Base-by-base conservation (phyloP, 2,329 filamentous ascomycete species). In the Emmonsia crescens region DNA sequence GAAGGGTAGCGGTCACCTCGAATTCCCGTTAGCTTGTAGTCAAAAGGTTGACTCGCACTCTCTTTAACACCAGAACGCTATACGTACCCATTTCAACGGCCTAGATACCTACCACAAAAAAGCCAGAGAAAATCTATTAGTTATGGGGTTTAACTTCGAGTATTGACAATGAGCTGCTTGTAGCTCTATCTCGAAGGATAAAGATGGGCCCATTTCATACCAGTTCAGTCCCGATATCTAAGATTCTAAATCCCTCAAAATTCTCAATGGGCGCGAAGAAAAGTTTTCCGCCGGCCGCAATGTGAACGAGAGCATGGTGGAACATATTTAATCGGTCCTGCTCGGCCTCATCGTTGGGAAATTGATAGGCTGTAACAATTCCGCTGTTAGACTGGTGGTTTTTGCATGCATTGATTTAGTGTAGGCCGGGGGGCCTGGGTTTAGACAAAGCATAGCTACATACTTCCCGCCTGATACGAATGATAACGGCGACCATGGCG, bases 331-430 rank as follows among this genome's bases (percentile, higher is more conserved):
- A 66, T 0, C 74, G 70, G 36, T 73, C 70, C 51, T 76, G 72
- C 59, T 76, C 73, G 1, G 63, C 62, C 48, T 77, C 73, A 33
- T 77, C 75, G 29, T 77, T 76, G 19, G 74, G 74, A n/a, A 73
- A 74, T 12, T 62, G 24, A 46, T 67, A 62, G 48, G 19, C 59
- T 60, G 33, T 5, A 5, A n/a, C 10, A 29, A 12, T 49, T 21
- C 16, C n/a, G 33, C 19, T 49, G 12, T 44, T 44, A 40, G 29
- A 21, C 19, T 56, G 14, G 42, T 14, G 4, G n/a, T 19, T 44
- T 44, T 21, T 6, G 6, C 9, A 36, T 36, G 5, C 33, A 36
- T 36, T 9, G 33, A 9, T 9, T 36, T 36, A 9, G 10, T 36
- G 33, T 36, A 1, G 33, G 6, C 33, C 33, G 10, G 6, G 33